Evolutionary conservation across 2,329 filamentous ascomycete genomes (phyloP).

Genomic region (Ceratocystis cubensis): DNA sequence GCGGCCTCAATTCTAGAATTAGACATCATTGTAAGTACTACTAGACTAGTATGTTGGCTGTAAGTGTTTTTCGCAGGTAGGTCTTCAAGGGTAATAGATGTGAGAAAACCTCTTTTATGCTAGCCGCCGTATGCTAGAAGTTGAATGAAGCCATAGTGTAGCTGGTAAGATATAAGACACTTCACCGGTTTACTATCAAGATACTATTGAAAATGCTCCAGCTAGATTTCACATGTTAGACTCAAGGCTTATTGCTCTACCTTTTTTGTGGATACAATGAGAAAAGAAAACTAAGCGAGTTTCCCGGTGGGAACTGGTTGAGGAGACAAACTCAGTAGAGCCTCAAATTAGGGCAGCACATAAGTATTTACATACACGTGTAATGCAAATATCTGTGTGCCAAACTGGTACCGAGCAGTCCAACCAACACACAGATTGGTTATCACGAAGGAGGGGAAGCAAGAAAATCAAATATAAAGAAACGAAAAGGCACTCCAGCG

Average conservation of each 20-base stretch:
- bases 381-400: neutral
- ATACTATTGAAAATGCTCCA: no score
- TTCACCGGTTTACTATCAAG: no score
- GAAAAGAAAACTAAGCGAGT: neutral
- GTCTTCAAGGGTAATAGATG: neutral
- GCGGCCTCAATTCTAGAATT: no score
- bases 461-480: neutral
- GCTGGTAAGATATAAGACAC: no score
- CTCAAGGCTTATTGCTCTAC: neutral
- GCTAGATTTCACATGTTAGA: conserved; percentile 1
- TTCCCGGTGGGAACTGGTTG: neutral
- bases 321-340: neutral
- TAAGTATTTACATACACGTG: neutral
- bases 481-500: neutral
- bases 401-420: neutral
- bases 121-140: no score
- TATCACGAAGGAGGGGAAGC: neutral
- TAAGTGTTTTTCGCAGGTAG: neutral
- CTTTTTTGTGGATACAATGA: neutral
- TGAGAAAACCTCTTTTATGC: neutral
- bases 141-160: no score
- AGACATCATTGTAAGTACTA: no score
- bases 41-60: neutral
- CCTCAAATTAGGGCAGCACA: neutral
- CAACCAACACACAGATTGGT: neutral